Base-by-base conservation (phyloP, 106 monocot species). In the Dioscorea dumetorum region DNA sequence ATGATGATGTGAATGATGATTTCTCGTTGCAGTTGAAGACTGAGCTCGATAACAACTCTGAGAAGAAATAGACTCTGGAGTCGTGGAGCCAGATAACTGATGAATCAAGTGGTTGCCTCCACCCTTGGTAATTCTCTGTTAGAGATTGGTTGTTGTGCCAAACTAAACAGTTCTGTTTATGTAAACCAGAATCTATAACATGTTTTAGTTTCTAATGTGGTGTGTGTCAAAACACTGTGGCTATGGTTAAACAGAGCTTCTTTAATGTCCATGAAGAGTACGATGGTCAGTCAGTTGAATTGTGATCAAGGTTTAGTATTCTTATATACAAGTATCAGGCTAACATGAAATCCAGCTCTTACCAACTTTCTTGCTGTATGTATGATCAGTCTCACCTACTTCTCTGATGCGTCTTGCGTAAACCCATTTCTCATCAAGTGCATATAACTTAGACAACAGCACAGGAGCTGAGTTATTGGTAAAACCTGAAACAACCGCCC, bases 1-100 rank as follows among this genome's bases (percentile, higher is more conserved):
- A 88, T 62, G 88, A 88, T 49, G 88, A 88, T 63, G 75, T 88
- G 28, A 88, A 77, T 49, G 84, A 88, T 60, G 84, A 88, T 67
- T 88, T 88, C 73, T 88, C 88, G 21, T 64, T 79, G 18, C 81
- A 81, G 77, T 70, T 88, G 64, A 70, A 73, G 59, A 82, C 60
- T 63, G 84, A 84, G 64, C 70, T 88, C 57, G 84, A 79, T 65
- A 72, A 63, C 74, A 72, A 76, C 50, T 31, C 76, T n/a, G 81
- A 73, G 48, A 77, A 88, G 73, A 79, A 81, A 20, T 59, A 66
- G 17, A 50, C 69, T 4, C 3, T 41, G 41, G 41, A 41, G 41
- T 41, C 6, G 0, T 41, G 9, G 10, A 41, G 9, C 41, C 41
- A 41, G 41, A 41, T 1, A 41, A 41, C 5, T 41, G 9, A 5